Conservation (phyloP, 83 land plant genomes). For the Isoetes engelmannii region DNA sequence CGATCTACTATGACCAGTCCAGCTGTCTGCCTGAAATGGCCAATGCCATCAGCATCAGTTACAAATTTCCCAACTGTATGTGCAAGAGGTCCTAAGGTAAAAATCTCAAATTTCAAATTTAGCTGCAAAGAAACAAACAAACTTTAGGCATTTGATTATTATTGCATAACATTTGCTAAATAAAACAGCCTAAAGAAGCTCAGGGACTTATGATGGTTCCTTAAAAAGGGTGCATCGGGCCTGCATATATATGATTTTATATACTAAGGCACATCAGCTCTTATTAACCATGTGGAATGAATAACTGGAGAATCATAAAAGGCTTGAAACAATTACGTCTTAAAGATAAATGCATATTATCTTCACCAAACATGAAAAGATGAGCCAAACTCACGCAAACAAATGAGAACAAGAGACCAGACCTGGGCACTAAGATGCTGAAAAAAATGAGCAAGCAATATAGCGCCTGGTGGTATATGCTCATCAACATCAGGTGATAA, state of each 20-base stretch:
- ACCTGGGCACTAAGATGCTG: constrained; percentile 85
- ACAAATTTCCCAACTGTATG: constrained; percentile 68
- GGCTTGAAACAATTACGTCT: background rate
- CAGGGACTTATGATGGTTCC: too few species aligned
- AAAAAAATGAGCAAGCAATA: constrained; percentile 78
- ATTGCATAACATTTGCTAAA: too few species aligned
- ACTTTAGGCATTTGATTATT: constrained; percentile 53
- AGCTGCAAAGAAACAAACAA: constrained; percentile 42
- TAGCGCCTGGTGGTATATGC: constrained; percentile 59
- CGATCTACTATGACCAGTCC: constrained; percentile 85
- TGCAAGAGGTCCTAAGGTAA: constrained; percentile 75
- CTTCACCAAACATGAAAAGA: background rate
- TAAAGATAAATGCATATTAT: background rate
- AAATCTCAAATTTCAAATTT: constrained; percentile 85
- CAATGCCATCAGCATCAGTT: constrained; percentile 75
- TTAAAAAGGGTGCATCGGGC: too few species aligned
- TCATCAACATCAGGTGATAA: constrained; percentile 59
- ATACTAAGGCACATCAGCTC: background rate
- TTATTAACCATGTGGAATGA: background rate
- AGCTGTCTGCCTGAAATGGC: constrained; percentile 60
- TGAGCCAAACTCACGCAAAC: background rate
- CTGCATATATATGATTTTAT: background rate
- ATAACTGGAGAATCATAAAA: background rate
- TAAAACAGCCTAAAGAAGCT: too few species aligned
- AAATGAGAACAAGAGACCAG: constrained; percentile 5